These are phyloP conservation scores for Alnus rubra DNA, from an alignment of 306 rosid species.

Conservation along the genomic window DNA sequence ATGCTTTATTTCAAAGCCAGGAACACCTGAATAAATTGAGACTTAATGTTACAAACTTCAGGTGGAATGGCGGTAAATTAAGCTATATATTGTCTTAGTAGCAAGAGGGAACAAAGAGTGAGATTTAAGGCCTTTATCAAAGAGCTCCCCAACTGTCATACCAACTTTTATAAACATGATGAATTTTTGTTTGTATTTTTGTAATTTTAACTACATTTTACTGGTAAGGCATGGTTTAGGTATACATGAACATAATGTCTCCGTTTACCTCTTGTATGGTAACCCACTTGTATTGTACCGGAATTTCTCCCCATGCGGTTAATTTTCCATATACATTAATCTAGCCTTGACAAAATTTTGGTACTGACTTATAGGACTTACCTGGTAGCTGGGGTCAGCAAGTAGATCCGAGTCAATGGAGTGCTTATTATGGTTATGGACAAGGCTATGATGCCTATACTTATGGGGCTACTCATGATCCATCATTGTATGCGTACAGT, in stretches of 20 bases:
- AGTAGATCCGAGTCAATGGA: conserved; percentile 81
- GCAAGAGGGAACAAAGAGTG: not conserved
- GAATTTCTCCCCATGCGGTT: not conserved
- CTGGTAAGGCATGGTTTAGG: not conserved
- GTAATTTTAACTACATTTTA: not conserved
- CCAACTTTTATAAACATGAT: not conserved
- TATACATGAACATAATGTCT: not conserved
- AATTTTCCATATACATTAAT: not conserved
- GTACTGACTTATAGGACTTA: conserved; percentile 47
- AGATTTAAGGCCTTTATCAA: not conserved
- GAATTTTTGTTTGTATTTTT: not conserved
- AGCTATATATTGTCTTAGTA: not conserved
- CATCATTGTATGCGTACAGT: conserved; percentile 72
- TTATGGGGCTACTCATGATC: conserved; percentile 73
- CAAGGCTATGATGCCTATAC: conserved; percentile 86
- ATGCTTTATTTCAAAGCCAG: not conserved
- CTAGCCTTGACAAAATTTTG: conserved; percentile 18
- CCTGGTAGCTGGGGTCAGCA: conserved; percentile 73
- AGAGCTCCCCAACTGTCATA: not conserved
- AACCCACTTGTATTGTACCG: not conserved
- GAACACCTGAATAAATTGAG: not conserved
- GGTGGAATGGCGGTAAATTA: conserved; percentile 1
- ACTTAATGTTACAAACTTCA: not conserved
- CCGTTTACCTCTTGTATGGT: not conserved
- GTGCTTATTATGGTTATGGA: conserved; percentile 79